Evolutionary conservation across 202 grass and related monocot genomes (phyloP), one percentile per base, ranked within the genome.

Genomic region (Panicum virgatum): DNA sequence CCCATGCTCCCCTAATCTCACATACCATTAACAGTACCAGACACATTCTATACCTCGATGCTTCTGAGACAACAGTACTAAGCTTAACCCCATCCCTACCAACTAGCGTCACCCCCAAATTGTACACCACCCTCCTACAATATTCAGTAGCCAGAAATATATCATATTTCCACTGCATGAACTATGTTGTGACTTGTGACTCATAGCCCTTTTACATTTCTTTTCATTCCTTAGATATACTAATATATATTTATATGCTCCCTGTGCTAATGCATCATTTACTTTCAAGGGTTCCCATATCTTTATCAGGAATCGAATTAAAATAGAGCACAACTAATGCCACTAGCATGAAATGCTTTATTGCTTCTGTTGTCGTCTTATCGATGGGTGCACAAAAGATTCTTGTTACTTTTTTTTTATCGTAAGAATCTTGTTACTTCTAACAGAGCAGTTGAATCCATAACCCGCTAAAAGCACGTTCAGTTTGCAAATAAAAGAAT

Each of bases 381-480:
- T 45, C 7, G 11, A 50, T 50, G 43, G 29, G 63, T 48, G 29
- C 23, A 45, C 26, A 45, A 47, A 62, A 56, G 4, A 10, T 62
- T 30, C 15, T 72, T 77, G 56, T 12, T n/a, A n/a, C n/a, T n/a
- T n/a, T n/a, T n/a, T n/a, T n/a, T n/a, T n/a, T n/a, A n/a, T n/a
- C n/a, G n/a, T n/a, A n/a, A n/a, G n/a, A n/a, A n/a, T n/a, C n/a
- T n/a, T n/a, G n/a, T n/a, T 77, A 66, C 53, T 72, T 62, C 52
- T 47, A 71, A 10, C 13, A 18, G 8, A 47, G 36, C 9, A 70
- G 25, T 29, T 62, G 43, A 75, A 61, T 30, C 23, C 12, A 45
- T 46, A 66, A 81, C 12, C 8, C 38, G 80, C 39, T 32, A 36
- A 84, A 76, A 78, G 68, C 22, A 62, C 10, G 7, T 32, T 40